Evolutionary conservation across 2,329 filamentous ascomycete species (phyloP), one percentile per base, ranked within the genome.

Genomic region (Cladosporium austrohemisphaericum): DNA sequence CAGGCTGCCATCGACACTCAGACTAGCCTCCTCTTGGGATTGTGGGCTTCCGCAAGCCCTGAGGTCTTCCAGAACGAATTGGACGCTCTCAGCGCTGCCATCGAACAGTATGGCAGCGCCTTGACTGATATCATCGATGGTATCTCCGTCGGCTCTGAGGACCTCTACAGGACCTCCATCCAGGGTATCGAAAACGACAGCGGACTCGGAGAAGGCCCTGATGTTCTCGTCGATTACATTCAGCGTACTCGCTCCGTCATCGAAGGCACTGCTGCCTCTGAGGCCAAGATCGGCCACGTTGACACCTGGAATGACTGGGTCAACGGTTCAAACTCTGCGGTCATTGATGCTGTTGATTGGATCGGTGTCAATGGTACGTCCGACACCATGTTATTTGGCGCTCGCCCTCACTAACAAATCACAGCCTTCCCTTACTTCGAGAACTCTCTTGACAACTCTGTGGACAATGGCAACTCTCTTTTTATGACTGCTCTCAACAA

Each of bases 141-240:
- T 66, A 92, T 95, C 70, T 91, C 88, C 0, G 81, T 95, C 46
- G 90, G 90, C 54, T 86, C 79, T 57, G 90, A 95, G 76, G 90
- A 95, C 67, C 77, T 75, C 18, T 76, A 76, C 62, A 58, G 88
- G 63, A 79, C 78, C 68, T 87, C 87, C 0, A 77, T 80, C n/a
- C 84, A 77, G 8, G 88, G 86, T 49, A 76, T 83, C 53, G 69
- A 74, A 44, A 81, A 81, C 62, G 70, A 80, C 1, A 79, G 81
- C 29, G 79, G 82, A 50, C 67, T 78, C 29, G 89, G 89, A 56
- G 74, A 78, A 32, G 68, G 76, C 41, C 85, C 88, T 4, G 71
- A 74, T 31, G 74, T 73, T 9, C 72, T 95, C 31, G 77, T 81
- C 60, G 67, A 71, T 51, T 93, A 90, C 71, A 88, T 95, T 73